Conservation (phyloP, 2,329 filamentous ascomycete species). For the Dactylonectria macrodidyma region DNA sequence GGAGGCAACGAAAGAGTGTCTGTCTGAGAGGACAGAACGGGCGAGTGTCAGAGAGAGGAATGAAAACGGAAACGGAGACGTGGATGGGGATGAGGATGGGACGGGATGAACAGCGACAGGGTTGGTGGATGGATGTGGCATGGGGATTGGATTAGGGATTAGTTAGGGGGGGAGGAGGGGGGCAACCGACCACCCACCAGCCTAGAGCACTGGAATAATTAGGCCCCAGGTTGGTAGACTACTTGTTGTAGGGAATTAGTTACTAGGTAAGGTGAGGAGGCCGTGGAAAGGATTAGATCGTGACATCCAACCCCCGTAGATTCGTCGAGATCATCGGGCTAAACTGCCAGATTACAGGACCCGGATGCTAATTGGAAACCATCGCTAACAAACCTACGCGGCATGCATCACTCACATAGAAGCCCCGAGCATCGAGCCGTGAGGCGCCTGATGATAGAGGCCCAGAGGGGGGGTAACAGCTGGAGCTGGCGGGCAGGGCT, state of each 20-base stretch:
- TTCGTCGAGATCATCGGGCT: constrained; percentile 20
- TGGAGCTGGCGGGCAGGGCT: constrained; percentile 29
- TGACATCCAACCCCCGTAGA: constrained; percentile 20
- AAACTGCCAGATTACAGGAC: constrained; percentile 16
- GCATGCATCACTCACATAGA: constrained; percentile 6
- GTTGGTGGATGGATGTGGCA: constrained; percentile 25
- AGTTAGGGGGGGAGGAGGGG: constrained; percentile 24
- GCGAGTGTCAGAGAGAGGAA: constrained; percentile 35
- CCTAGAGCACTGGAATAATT: constrained; percentile 28
- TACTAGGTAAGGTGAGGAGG: too few species aligned
- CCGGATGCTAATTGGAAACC: constrained; percentile 23
- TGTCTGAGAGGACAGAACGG: constrained; percentile 17
- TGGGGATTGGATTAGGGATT: constrained; percentile 29
- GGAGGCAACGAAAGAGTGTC: constrained; percentile 36
- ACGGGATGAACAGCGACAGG: constrained; percentile 41
- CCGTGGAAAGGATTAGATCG: neutral
- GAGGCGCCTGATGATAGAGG: neutral
- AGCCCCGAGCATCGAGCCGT: constrained; percentile 7
- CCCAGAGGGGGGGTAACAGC: neutral
- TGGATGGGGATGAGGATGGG: constrained; percentile 46
- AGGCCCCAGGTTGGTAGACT: too few species aligned
- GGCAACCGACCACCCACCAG: constrained; percentile 38
- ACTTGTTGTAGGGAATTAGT: too few species aligned
- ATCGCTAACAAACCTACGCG: constrained; percentile 24
- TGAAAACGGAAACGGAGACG: constrained; percentile 41